Conservation (phyloP, 2,329 filamentous ascomycete genomes). For the Cordyceps pruinosa region DNA sequence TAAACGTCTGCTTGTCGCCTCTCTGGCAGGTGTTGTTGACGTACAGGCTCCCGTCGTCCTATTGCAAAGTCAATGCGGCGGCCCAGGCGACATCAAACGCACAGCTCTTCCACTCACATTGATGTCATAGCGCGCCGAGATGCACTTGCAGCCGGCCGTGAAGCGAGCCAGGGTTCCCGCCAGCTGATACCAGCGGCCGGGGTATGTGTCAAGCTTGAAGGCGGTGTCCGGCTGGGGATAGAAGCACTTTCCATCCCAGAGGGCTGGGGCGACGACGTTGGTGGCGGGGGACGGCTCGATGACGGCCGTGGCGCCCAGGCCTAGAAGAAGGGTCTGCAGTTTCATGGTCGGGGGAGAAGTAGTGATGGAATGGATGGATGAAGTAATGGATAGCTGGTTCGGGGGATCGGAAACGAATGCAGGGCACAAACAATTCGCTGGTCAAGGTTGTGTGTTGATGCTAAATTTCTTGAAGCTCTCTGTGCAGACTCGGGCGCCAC, state of each 20-base stretch:
- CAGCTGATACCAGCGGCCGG: slow-evolving; percentile 29
- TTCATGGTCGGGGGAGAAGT: not conserved
- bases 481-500: not conserved
- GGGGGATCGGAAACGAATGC: not conserved
- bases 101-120: slow-evolving; percentile 19
- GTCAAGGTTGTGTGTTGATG: not conserved
- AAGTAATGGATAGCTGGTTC: no score
- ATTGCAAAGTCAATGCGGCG: not conserved
- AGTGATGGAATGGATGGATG: not conserved
- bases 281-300: slow-evolving; percentile 4
- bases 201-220: slow-evolving; percentile 25
- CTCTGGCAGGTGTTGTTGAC: slow-evolving; percentile 27
- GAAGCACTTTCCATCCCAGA: slow-evolving; percentile 26
- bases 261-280: slow-evolving; percentile 23
- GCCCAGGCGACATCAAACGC: not conserved
- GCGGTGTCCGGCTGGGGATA: slow-evolving; percentile 23
- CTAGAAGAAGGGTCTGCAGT: not conserved
- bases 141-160: slow-evolving; percentile 27
- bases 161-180: slow-evolving; percentile 26
- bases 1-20: slow-evolving; percentile 21
- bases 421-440: no score
- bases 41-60: slow-evolving; percentile 25
- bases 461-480: not conserved
- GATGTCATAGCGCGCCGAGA: slow-evolving; percentile 24
- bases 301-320: not conserved